Evolutionary conservation across 139 green algal genomes (phyloP), one percentile per base, ranked within the genome.

Genomic region (Micromonas commoda): DNA sequence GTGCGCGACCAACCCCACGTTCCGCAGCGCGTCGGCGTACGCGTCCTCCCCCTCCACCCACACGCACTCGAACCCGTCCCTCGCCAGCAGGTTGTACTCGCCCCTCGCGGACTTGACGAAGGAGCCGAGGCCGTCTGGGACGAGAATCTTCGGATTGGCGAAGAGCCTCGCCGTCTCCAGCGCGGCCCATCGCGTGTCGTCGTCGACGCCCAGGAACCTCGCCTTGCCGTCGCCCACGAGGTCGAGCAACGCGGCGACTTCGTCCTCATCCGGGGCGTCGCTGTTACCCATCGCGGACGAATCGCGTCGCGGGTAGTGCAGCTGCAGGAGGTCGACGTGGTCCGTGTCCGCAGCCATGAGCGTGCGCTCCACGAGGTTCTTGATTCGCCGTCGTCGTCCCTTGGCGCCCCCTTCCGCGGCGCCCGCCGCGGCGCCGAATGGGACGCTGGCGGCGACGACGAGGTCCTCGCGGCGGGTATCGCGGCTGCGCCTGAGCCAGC

Each of bases 161-260:
- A 79, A 31, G 64, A 37, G 24, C 63, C 28, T 13, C 28, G 64
- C 71, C 33, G 94, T 96, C 69, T 88, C 75, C 63, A 82, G 85
- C 28, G 97, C 93, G 19, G 93, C 93, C n/a, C 88, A 95, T 37
- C 78, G 86, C 0, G 93, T 97, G 82, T 97, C 93, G 64, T 97
- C 97, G 31, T 80, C 90, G 2, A 97, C 87, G n/a, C 93, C 93
- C 0, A 95, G 69, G 84, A 96, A 87, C 6, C 90, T 83, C 69
- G 97, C 92, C 86, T 97, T 97, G 45, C 93, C 93, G 1, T 86
- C 80, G 68, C 91, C 83, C 34, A 97, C 66, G 1, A 97, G 82
- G n/a, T 89, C 73, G 72, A 93, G 79, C 34, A 98, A 72, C 0
- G 80, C 92, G 1, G 69, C 53, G 64, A 97, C 86, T 87, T 97